Evolutionary conservation across 75 land plant genomes (phyloP).

Genomic region (Sequoiadendron giganteum): DNA sequence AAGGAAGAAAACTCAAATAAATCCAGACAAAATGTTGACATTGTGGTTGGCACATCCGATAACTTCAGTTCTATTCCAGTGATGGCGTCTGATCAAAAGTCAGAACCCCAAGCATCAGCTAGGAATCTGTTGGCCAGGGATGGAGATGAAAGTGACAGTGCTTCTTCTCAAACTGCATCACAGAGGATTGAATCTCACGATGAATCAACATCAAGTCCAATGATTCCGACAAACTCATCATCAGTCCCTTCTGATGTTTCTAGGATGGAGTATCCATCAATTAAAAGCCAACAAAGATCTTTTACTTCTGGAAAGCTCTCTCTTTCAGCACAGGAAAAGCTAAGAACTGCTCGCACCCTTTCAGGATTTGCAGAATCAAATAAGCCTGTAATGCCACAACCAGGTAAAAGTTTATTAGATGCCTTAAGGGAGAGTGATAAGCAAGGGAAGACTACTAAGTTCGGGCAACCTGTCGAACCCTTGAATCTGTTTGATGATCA

Average conservation of each 20-base stretch:
- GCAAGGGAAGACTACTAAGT: slow-evolving; percentile 36
- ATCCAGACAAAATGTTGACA: background rate
- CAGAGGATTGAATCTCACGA: background rate
- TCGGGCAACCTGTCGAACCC: slow-evolving; percentile 39
- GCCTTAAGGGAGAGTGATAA: slow-evolving; percentile 40
- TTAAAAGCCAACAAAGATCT: slow-evolving; percentile 19
- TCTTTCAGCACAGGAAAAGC: slow-evolving; percentile 21
- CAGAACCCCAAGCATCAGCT: background rate
- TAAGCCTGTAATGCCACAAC: slow-evolving; percentile 18
- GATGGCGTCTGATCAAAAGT: background rate
- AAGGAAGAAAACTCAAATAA: background rate
- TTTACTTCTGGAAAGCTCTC: slow-evolving; percentile 29
- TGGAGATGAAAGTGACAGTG: background rate
- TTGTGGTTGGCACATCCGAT: background rate
- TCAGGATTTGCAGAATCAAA: slow-evolving; percentile 18
- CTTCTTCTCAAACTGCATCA: slow-evolving; percentile 2
- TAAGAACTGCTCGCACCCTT: slow-evolving; percentile 24
- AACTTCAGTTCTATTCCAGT: background rate
- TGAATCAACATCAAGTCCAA: slow-evolving; percentile 9
- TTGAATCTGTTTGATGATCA: slow-evolving; percentile 33
- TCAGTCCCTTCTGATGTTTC: slow-evolving; percentile 15
- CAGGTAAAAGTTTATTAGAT: slow-evolving; percentile 18
- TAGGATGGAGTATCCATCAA: slow-evolving; percentile 15
- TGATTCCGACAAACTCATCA: slow-evolving; percentile 3
- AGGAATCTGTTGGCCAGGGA: background rate